Conservation (phyloP, 2,329 filamentous ascomycete species). For the Aspergillus amoenus region DNA sequence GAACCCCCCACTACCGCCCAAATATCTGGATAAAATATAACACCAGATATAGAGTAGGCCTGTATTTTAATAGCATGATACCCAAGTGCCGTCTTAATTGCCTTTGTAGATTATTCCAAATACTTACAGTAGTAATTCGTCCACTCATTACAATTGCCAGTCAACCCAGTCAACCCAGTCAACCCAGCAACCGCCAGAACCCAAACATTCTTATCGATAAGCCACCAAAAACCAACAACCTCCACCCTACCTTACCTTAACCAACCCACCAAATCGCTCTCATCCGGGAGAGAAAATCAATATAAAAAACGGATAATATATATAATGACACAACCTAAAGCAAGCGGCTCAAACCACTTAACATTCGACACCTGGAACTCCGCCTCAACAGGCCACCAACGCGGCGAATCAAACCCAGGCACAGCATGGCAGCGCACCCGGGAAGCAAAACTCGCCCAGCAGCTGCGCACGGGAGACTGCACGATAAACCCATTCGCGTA, state of each 20-base stretch:
- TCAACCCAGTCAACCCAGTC: background rate
- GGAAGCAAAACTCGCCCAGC: constrained; percentile 65
- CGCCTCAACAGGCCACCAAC: constrained; percentile 74
- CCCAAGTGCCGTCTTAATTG: no score
- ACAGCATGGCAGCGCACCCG: constrained; percentile 72
- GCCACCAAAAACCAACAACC: background rate
- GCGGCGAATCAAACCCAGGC: constrained; percentile 65
- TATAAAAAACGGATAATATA: background rate
- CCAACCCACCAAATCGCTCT: background rate
- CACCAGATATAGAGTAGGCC: no score
- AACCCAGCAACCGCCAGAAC: background rate
- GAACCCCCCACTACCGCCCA: no score
- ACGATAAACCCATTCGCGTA: constrained; percentile 44
- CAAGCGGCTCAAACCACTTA: constrained; percentile 21
- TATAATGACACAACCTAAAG: background rate
- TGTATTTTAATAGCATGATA: no score
- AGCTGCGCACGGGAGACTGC: constrained; percentile 66
- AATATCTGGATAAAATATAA: no score
- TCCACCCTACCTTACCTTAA: background rate
- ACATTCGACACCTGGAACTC: constrained; percentile 58
- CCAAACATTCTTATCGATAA: constrained; percentile 5
- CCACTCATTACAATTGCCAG: no score
- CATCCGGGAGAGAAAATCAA: background rate
- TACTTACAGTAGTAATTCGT: background rate
- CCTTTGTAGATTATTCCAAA: no score